Conservation (phyloP, 2,329 filamentous ascomycete species). For the Aureobasidium melanogenum region DNA sequence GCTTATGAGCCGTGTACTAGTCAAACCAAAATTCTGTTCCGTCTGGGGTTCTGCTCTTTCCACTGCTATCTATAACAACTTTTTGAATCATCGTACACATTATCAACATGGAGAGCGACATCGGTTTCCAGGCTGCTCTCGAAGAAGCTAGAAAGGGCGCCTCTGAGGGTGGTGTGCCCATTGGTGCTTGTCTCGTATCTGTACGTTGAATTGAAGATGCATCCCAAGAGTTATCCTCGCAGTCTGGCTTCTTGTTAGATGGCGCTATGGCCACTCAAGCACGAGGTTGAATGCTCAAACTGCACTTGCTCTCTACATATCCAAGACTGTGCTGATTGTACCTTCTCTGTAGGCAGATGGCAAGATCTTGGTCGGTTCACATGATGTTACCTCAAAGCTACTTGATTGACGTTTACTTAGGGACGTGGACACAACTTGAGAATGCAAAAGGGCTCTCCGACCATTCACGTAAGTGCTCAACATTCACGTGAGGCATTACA, state of each 20-base stretch:
- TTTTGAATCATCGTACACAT: background rate
- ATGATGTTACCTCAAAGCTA: background rate
- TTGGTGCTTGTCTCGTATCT: conserved; percentile 50
- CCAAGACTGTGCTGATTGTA: background rate
- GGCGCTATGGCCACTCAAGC: background rate
- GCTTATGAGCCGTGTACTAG: background rate
- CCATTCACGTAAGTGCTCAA: conserved; percentile 51
- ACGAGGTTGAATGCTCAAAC: background rate
- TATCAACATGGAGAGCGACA: conserved; percentile 14
- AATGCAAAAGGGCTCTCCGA: conserved; percentile 61
- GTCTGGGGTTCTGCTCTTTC: background rate
- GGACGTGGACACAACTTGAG: conserved; percentile 68
- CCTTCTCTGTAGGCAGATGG: conserved; percentile 44
- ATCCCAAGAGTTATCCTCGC: background rate
- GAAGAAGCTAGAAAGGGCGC: conserved; percentile 48
- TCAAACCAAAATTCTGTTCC: background rate
- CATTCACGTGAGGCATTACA: background rate
- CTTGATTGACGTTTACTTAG: background rate
- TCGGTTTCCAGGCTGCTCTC: conserved; percentile 49
- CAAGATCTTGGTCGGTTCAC: conserved; percentile 42
- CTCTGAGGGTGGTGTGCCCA: conserved; percentile 37
- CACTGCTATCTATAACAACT: background rate
- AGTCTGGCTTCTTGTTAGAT: background rate
- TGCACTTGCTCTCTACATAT: background rate
- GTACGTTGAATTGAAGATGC: background rate